phyloP scores from a whole-genome alignment of 192 early-diverging fungal species.

The Entomortierella beljakovae region DNA sequence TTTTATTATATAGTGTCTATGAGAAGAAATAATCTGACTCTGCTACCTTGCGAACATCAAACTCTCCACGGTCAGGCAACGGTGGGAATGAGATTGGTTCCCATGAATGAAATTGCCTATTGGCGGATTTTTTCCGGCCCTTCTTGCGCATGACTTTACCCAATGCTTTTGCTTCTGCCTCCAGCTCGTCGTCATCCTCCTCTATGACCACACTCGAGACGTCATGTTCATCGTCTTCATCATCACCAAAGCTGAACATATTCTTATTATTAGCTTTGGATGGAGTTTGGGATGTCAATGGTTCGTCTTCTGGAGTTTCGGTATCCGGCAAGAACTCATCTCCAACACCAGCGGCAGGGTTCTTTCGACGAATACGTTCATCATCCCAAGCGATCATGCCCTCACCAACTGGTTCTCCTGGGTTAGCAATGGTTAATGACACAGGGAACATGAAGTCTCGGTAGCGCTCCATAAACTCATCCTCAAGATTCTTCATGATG shows the following conservation, averaged over 20 bases:
- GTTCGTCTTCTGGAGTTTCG: constrained; percentile 20
- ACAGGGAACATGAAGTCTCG: constrained; percentile 75
- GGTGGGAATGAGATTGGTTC: constrained; percentile 74
- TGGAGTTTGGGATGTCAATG: constrained; percentile 13
- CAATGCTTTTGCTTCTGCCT: constrained; percentile 55
- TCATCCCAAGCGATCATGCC: constrained; percentile 52
- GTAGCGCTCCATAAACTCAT: constrained; percentile 89
- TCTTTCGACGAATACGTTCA: constrained; percentile 39
- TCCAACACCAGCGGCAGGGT: neutral
- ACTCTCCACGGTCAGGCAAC: constrained; percentile 85
- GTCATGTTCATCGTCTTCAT: constrained; percentile 48
- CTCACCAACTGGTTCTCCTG: constrained; percentile 42
- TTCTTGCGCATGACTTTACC: constrained; percentile 38
- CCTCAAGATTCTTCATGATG: constrained; percentile 85
- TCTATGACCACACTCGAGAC: constrained; percentile 41
- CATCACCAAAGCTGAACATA: constrained; percentile 41
- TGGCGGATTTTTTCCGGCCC: constrained; percentile 21
- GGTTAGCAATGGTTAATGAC: constrained; percentile 38
- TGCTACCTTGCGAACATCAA: constrained; percentile 85
- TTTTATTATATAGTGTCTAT: constrained; percentile 59
- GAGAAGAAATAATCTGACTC: constrained; percentile 95
- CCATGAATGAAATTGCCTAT: constrained; percentile 59
- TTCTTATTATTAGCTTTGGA: constrained; percentile 24
- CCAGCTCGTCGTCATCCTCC: constrained; percentile 62
- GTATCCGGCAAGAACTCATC: constrained; percentile 30